Conservation (phyloP, 75 land plant genomes). For the Azolla pinnata region DNA sequence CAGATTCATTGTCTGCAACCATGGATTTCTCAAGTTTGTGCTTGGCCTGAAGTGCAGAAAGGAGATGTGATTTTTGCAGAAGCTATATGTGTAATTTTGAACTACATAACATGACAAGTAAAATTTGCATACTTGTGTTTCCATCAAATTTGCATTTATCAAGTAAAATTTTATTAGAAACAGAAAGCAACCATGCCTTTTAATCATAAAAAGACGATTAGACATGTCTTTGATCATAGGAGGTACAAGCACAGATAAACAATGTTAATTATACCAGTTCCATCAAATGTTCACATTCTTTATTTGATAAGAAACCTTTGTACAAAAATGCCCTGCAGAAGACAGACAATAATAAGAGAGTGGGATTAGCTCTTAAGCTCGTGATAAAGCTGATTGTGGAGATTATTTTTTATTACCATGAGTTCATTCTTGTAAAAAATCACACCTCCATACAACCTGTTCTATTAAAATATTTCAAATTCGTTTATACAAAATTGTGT, state of each 20-base stretch:
- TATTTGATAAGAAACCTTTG: constrained; percentile 43
- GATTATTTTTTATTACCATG: no score
- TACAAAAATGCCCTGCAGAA: constrained; percentile 31
- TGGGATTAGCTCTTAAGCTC: background rate
- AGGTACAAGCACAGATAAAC: background rate
- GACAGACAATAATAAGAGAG: background rate
- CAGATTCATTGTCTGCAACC: constrained; percentile 76
- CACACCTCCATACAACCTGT: no score
- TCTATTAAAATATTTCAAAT: background rate
- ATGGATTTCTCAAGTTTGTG: constrained; percentile 63
- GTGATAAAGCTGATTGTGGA: no score
- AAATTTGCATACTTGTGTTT: background rate
- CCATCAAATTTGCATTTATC: background rate
- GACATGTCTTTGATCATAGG: no score
- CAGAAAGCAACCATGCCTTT: no score
- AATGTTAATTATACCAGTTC: constrained; percentile 22
- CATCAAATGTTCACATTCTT: constrained; percentile 74
- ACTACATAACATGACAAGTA: background rate
- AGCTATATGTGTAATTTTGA: no score
- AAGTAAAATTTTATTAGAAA: background rate
- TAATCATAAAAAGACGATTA: no score
- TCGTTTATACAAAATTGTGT: background rate
- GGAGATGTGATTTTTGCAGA: no score
- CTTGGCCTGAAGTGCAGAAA: constrained; percentile 33
- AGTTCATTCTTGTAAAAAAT: constrained; percentile 3